These are phyloP conservation scores for Xylaria sp. DNA, from an alignment of 2,329 filamentous ascomycete genomes.

Conservation along the genomic window DNA sequence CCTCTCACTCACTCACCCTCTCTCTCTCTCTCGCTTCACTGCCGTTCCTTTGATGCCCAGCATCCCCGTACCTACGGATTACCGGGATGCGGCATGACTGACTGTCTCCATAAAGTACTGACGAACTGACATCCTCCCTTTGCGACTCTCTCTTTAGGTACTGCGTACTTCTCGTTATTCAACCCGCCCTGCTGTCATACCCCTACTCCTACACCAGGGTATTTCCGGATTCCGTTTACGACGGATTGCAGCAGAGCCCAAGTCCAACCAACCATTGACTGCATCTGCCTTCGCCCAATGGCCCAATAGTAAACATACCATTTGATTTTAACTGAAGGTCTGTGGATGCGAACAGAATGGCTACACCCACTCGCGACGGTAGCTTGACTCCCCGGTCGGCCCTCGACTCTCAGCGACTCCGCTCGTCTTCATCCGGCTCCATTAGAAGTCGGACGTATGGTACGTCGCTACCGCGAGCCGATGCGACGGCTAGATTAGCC, in stretches of 20 bases:
- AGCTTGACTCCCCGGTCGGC: constrained; percentile 34
- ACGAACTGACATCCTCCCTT: not conserved
- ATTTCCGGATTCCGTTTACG: not conserved
- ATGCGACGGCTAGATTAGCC: constrained; percentile 56
- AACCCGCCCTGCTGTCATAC: not conserved
- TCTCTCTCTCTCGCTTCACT: too few relatives aligned
- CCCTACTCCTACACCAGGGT: not conserved
- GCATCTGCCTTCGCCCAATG: constrained; percentile 4
- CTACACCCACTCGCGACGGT: constrained; percentile 36
- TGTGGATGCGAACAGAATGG: constrained; percentile 23
- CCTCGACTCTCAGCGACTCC: constrained; percentile 33
- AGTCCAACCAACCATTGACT: not conserved
- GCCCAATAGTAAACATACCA: constrained; percentile 9
- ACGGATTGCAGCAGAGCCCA: not conserved
- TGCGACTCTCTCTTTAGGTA: not conserved
- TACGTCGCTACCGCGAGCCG: constrained; percentile 52
- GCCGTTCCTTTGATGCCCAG: not conserved
- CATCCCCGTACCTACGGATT: not conserved
- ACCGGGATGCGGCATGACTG: not conserved
- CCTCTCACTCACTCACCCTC: too few relatives aligned
- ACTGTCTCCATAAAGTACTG: not conserved
- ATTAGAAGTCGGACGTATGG: constrained; percentile 42
- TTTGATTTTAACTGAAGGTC: not conserved
- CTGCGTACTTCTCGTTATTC: not conserved
- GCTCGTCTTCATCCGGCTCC: constrained; percentile 46